phyloP scores from a whole-genome alignment of 108 stramenopile species.

The Pseudonitzschia delicatissima region DNA sequence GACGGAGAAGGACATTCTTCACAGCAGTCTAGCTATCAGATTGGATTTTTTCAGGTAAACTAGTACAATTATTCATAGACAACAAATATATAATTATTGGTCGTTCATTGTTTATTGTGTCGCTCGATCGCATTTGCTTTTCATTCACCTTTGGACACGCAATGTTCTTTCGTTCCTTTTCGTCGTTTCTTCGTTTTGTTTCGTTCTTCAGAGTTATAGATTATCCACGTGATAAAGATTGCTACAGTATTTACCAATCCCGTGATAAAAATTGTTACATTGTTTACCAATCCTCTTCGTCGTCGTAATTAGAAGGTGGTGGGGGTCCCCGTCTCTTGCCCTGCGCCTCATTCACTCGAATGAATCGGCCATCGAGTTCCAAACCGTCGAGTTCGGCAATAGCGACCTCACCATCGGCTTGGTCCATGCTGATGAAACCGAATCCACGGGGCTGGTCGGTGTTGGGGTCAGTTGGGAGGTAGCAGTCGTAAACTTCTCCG shows the following conservation, averaged over 20 bases:
- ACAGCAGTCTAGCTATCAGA: too few species aligned
- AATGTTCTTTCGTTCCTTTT: background rate
- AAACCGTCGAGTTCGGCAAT: slow-evolving; percentile 72
- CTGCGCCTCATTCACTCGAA: slow-evolving; percentile 79
- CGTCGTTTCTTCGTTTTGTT: background rate
- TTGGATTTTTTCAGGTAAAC: too few species aligned
- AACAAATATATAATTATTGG: too few species aligned
- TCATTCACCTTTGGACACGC: background rate
- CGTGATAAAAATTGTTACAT: background rate
- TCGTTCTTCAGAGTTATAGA: background rate
- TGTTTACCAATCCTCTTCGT: background rate
- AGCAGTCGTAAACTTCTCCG: slow-evolving; percentile 71
- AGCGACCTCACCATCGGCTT: slow-evolving; percentile 59
- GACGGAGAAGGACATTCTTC: too few species aligned
- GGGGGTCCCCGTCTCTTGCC: slow-evolving; percentile 34
- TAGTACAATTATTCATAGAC: too few species aligned
- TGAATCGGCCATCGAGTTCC: slow-evolving; percentile 80
- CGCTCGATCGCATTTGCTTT: background rate
- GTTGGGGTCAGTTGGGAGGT: slow-evolving; percentile 73
- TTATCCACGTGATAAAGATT: background rate
- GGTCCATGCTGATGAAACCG: slow-evolving; percentile 84
- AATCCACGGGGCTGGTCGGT: slow-evolving; percentile 76
- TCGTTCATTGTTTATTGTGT: background rate
- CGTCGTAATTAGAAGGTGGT: background rate
- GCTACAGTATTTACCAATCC: background rate